phyloP scores from a whole-genome alignment of 2,329 filamentous ascomycete species.

The Exophiala calicioides region DNA sequence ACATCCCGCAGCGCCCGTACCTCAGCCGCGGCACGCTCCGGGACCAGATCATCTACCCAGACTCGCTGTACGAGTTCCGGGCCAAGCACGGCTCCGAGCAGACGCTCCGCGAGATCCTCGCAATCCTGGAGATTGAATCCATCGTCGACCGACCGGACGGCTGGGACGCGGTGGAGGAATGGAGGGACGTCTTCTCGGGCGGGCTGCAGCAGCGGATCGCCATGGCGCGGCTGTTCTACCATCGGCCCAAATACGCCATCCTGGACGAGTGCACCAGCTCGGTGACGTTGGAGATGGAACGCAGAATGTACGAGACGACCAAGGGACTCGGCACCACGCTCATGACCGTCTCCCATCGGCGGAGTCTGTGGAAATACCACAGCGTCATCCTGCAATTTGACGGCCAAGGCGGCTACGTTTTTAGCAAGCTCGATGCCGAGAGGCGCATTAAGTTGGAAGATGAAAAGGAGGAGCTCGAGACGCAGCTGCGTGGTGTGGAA shows the following conservation, averaged over 20 bases:
- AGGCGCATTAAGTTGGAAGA: slow-evolving; percentile 83
- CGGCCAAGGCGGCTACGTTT: slow-evolving; percentile 87
- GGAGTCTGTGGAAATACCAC: slow-evolving; percentile 96
- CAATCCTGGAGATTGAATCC: slow-evolving; percentile 77
- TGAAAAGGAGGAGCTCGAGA: slow-evolving; percentile 91
- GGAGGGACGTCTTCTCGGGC: slow-evolving; percentile 89
- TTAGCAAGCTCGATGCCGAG: slow-evolving; percentile 87
- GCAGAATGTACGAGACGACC: slow-evolving; percentile 95
- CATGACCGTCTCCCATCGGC: slow-evolving; percentile 91
- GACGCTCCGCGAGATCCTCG: slow-evolving; percentile 75
- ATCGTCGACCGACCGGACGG: slow-evolving; percentile 77
- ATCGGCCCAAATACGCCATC: slow-evolving; percentile 89
- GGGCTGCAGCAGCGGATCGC: slow-evolving; percentile 94
- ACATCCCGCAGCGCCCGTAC: slow-evolving; percentile 95
- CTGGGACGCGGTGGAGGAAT: slow-evolving; percentile 94
- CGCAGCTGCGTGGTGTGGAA: slow-evolving; percentile 79
- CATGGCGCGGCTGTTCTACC: slow-evolving; percentile 94
- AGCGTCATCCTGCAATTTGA: slow-evolving; percentile 94
- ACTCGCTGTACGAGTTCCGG: slow-evolving; percentile 83
- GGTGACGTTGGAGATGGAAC: slow-evolving; percentile 93
- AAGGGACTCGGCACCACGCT: slow-evolving; percentile 89
- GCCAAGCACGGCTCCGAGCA: slow-evolving; percentile 78
- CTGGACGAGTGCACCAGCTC: slow-evolving; percentile 94
- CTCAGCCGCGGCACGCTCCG: slow-evolving; percentile 87
- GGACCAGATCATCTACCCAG: slow-evolving; percentile 96